Conservation (phyloP, 176 grass and related monocot species). For the Cymbopogon citratus region DNA sequence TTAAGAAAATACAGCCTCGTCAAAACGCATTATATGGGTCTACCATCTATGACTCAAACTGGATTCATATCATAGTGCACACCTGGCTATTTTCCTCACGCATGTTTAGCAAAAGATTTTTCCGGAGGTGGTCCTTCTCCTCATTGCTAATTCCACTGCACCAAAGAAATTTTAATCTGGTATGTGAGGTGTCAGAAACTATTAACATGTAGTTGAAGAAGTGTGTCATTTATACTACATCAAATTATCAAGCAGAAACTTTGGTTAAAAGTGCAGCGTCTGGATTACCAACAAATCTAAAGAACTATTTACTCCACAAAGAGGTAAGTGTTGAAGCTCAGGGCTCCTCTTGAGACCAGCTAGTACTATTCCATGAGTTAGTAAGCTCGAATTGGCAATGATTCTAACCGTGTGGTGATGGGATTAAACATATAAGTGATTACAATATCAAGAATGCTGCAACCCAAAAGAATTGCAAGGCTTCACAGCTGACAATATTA, state of each 20-base stretch:
- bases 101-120: constrained; percentile 84
- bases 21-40: neutral
- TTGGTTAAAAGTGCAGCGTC: neutral
- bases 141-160: constrained; percentile 93
- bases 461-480: neutral
- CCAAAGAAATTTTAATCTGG: constrained; percentile 12
- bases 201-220: neutral
- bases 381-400: neutral
- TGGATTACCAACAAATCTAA: constrained; percentile 2
- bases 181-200: constrained; percentile 1
- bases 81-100: constrained; percentile 93
- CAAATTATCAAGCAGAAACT: neutral
- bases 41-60: neutral
- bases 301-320: neutral
- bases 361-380: neutral
- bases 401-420: neutral
- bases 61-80: neutral
- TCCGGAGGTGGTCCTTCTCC: constrained; percentile 89
- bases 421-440: neutral
- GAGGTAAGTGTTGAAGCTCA: neutral
- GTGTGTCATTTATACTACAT: neutral
- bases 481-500: neutral
- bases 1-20: neutral
- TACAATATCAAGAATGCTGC: neutral
- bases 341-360: neutral